Evolutionary conservation across 306 rosid species (phyloP).

Genomic region (Malus sylvestris): DNA sequence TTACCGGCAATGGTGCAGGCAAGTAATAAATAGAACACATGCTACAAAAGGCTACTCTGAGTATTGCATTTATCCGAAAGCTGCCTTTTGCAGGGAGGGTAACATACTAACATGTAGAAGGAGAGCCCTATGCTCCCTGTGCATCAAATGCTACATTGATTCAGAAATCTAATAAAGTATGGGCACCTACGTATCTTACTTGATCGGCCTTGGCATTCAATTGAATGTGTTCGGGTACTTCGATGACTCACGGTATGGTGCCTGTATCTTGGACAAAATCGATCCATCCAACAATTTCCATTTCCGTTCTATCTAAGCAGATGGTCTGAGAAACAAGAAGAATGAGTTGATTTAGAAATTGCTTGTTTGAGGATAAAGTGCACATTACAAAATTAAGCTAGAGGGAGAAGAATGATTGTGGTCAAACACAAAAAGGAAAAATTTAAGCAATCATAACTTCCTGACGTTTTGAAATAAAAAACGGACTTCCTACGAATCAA

Average conservation of each 20-base stretch:
- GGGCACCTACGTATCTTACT: neutral
- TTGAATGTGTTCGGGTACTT: neutral
- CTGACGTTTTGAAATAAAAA: neutral
- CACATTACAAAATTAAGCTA: neutral
- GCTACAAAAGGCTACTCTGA: neutral
- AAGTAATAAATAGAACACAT: neutral
- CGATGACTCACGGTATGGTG: neutral
- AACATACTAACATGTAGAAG: neutral
- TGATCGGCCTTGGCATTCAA: neutral
- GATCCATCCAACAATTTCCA: neutral
- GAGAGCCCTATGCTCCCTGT: neutral
- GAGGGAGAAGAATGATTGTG: neutral
- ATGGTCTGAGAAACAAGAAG: constrained; percentile 10
- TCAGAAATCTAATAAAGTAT: neutral
- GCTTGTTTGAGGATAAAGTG: neutral
- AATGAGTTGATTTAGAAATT: neutral
- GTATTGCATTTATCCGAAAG: neutral
- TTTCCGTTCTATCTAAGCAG: constrained; percentile 14
- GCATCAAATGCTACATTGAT: neutral
- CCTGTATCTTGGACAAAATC: neutral
- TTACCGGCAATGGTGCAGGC: neutral
- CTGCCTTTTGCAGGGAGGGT: neutral
- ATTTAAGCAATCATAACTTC: neutral
- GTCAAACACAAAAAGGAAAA: neutral
- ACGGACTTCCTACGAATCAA: neutral